Evolutionary conservation across 148 eudicot species (phyloP).

Genomic region (Persicaria maculosa): DNA sequence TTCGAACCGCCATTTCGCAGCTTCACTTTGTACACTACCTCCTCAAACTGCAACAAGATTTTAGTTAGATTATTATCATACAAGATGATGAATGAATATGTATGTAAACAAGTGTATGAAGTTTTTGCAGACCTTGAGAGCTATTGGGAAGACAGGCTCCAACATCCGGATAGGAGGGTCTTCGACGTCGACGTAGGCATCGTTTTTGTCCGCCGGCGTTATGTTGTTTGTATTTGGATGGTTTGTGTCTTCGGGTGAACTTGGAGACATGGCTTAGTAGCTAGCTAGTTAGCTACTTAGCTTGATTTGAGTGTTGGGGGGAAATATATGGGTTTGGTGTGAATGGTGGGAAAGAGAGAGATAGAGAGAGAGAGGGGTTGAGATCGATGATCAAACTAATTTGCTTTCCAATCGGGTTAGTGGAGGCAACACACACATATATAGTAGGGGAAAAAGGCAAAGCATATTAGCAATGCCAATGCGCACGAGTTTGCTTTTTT

Average conservation of each 20-base stretch:
- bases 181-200: neutral
- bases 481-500: slow-evolving; percentile 9
- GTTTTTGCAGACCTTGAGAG: slow-evolving; percentile 54
- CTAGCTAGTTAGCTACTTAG: neutral
- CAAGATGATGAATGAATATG: slow-evolving; percentile 5
- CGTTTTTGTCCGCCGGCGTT: neutral
- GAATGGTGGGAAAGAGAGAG: neutral
- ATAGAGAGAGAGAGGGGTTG: neutral
- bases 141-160: slow-evolving; percentile 40
- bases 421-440: slow-evolving; percentile 5
- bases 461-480: slow-evolving; percentile 3
- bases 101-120: neutral
- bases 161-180: slow-evolving; percentile 19
- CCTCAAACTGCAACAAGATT: slow-evolving; percentile 60
- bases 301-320: neutral
- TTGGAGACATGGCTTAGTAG: slow-evolving; percentile 5
- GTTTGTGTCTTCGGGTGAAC: neutral
- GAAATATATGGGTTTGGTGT: neutral
- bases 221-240: neutral
- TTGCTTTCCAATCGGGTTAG: slow-evolving; percentile 3
- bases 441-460: slow-evolving; percentile 6
- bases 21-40: slow-evolving; percentile 80
- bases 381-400: neutral
- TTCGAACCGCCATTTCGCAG: slow-evolving; percentile 14
- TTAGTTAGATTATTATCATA: too few species aligned